Evolutionary conservation across 257 asterid species (phyloP), one percentile per base, ranked within the genome.

Genomic region (Vinca minor): DNA sequence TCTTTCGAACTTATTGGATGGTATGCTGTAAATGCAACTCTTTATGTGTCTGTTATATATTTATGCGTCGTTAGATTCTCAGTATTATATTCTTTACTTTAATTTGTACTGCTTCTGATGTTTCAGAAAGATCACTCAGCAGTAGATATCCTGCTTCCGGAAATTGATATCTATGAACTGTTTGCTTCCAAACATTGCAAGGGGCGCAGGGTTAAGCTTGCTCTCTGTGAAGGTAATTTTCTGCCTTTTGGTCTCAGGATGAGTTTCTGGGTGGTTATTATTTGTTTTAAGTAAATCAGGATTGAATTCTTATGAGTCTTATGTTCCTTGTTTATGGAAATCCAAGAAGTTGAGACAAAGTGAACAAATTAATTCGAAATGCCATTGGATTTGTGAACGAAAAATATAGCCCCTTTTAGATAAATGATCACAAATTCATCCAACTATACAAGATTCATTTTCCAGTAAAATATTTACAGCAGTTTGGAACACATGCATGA

Each of bases 101-200:
- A 65, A 39, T 62, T 35, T 47, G 57, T 74, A 20, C 34, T n/a
- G n/a, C n/a, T 56, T 71, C 66, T 41, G 39, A 23, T 78, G 69
- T 69, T 78, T 52, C 94, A 93, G 97, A 85, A 75, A 56, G 99
- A 89, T 66, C 96, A 89, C 82, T 86, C 87, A 29, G 90, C 99
- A 47, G 64, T 93, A 67, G 97, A 93, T 79, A 78, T 93, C 72
- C 97, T 93, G 69, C 91, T 93, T 50, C 96, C 97, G 72, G 99
- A 93, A 80, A 89, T 93, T 62, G 99, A 93, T 76, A 89, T 93
- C 81, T 93, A 93, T 71, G 99, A 93, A 81, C 88, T 93, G 45
- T 93, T 89, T 80, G 88, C 94, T 71, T 93, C 89, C 81, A 89
- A 83, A 67, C 99, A 89, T 75, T 93, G 99, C 68, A 85, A 87